Conservation (phyloP, 1,284 basidiomycete genomes). For the Tilletiaria anomala region DNA sequence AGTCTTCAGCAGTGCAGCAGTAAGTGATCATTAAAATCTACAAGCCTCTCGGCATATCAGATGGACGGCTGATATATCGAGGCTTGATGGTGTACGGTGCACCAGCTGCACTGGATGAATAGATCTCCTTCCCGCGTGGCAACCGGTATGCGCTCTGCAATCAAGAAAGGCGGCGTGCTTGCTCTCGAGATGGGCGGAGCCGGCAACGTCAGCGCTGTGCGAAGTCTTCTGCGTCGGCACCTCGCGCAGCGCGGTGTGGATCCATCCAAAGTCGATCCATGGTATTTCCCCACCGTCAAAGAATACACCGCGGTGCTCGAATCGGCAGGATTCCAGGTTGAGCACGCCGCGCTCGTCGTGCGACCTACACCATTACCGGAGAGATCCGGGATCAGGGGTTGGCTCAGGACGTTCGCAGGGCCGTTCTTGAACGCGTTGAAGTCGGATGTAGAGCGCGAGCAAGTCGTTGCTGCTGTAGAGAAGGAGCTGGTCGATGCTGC, state of each 20-base stretch:
- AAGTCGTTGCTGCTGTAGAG: not conserved
- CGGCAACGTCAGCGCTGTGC: slow-evolving; percentile 6
- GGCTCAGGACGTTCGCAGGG: slow-evolving; percentile 7
- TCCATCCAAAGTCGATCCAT: slow-evolving; percentile 5
- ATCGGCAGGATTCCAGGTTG: slow-evolving; percentile 1
- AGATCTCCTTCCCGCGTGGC: slow-evolving; percentile 2
- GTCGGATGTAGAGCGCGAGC: slow-evolving; percentile 1
- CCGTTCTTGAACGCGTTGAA: slow-evolving; percentile 6
- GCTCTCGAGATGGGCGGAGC: slow-evolving; percentile 6
- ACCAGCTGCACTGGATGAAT: slow-evolving; percentile 7
- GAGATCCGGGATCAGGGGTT: slow-evolving; percentile 2
- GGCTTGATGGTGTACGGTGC: not conserved
- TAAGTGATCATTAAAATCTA: too few relatives aligned
- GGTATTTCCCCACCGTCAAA: slow-evolving; percentile 8
- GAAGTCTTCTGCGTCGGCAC: slow-evolving; percentile 2
- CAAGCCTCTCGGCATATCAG: too few relatives aligned
- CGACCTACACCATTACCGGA: slow-evolving; percentile 5
- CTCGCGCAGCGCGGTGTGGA: slow-evolving; percentile 3
- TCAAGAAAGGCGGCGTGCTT: slow-evolving; percentile 2
- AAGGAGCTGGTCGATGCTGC: not conserved
- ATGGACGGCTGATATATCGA: too few relatives aligned
- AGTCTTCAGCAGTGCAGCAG: slow-evolving; percentile 14
- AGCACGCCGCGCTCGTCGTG: slow-evolving; percentile 3
- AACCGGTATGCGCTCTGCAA: slow-evolving; percentile 3
- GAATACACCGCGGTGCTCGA: slow-evolving; percentile 3